phyloP scores from a whole-genome alignment of 208 protist genomes.

The Zelonia costaricensis region DNA sequence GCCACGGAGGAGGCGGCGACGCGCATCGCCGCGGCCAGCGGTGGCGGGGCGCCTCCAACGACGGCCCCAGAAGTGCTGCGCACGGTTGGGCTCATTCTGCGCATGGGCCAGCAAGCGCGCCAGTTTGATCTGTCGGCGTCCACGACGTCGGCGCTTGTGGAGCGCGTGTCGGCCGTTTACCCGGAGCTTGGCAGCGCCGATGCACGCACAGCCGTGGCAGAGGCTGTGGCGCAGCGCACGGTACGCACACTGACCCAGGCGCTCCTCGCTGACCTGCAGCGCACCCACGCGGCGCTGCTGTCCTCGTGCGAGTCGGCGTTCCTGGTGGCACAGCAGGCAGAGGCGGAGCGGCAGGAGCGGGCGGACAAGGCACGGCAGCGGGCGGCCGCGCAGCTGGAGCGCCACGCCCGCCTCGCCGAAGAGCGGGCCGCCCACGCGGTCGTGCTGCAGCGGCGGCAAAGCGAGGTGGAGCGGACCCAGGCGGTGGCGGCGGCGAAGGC shows the following conservation, averaged over 20 bases:
- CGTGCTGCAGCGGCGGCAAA: constrained; percentile 32
- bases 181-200: constrained; percentile 14
- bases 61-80: constrained; percentile 13
- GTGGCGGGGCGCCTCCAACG: neutral
- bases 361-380: constrained; percentile 30
- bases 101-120: constrained; percentile 39
- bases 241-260: constrained; percentile 16
- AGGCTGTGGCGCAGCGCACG: constrained; percentile 16
- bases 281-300: constrained; percentile 11
- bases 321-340: constrained; percentile 20
- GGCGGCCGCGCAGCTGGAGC: constrained; percentile 24
- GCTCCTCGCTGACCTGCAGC: constrained; percentile 31
- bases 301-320: constrained; percentile 42
- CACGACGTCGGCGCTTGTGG: constrained; percentile 13
- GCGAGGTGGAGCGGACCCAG: constrained; percentile 26
- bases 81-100: constrained; percentile 27
- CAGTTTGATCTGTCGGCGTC: constrained; percentile 20
- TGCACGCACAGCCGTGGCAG: constrained; percentile 25
- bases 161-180: constrained; percentile 25
- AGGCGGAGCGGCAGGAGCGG: constrained; percentile 19
- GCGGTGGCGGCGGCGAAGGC: constrained; percentile 9
- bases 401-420: constrained; percentile 33
- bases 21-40: constrained; percentile 1
- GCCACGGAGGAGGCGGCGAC: constrained; percentile 3
- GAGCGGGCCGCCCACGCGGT: constrained; percentile 39